Evolutionary conservation across 2,329 filamentous ascomycete genomes (phyloP).

Genomic region (Aureobasidium sp.): DNA sequence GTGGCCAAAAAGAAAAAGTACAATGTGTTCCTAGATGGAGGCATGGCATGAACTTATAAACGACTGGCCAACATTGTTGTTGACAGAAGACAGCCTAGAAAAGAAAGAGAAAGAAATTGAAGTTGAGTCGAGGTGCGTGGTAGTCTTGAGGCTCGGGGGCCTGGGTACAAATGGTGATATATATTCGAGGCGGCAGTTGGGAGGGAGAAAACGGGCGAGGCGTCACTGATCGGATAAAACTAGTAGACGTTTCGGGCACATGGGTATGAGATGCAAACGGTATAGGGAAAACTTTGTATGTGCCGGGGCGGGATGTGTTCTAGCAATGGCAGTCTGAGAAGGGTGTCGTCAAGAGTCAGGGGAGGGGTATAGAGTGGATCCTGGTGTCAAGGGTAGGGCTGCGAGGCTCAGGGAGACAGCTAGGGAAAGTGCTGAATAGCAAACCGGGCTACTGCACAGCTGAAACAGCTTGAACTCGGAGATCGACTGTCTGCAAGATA

Average conservation of each 20-base stretch:
- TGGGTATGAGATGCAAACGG: not conserved
- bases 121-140: not conserved
- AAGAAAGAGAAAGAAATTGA: not conserved
- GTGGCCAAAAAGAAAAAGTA: not conserved
- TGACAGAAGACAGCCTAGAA: no score
- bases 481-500: not conserved
- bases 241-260: constrained; percentile 13
- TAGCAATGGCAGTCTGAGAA: not conserved
- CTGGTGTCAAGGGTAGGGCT: constrained; percentile 40
- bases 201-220: not conserved
- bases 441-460: not conserved
- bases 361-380: not conserved
- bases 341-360: not conserved
- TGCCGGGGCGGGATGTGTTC: not conserved
- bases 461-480: not conserved
- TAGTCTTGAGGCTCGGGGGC: not conserved
- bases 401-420: constrained; percentile 72
- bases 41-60: not conserved
- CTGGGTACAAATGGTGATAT: not conserved
- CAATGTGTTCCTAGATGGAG: not conserved
- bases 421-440: constrained; percentile 29
- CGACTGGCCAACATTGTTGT: not conserved
- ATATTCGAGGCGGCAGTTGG: constrained; percentile 4
- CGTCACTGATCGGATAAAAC: not conserved
- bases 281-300: not conserved